phyloP scores from a whole-genome alignment of 2,329 filamentous ascomycete species.

The Ophiostoma sp. region DNA sequence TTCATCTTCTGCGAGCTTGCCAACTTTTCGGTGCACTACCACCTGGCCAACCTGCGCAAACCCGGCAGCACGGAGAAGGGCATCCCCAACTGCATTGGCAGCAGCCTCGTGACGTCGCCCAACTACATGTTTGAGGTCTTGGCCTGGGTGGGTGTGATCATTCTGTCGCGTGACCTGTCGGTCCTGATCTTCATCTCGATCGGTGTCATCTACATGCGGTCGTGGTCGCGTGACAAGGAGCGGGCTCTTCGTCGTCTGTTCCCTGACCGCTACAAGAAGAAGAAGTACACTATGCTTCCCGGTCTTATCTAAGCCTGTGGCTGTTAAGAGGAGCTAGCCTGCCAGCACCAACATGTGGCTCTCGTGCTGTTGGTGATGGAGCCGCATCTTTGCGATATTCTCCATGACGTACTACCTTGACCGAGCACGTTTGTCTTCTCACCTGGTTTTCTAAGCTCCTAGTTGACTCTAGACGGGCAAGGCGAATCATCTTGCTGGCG shows the following conservation, averaged over 20 bases:
- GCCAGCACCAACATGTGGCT: too few relatives aligned
- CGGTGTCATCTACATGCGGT: slow-evolving; percentile 72
- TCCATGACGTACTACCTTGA: too few relatives aligned
- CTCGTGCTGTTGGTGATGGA: too few relatives aligned
- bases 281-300: slow-evolving; percentile 77
- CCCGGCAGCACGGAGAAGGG: slow-evolving; percentile 78
- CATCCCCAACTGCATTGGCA: slow-evolving; percentile 81
- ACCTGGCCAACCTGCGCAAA: slow-evolving; percentile 70
- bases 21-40: slow-evolving; percentile 75
- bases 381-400: too few relatives aligned
- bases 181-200: slow-evolving; percentile 70
- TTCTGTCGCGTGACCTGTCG: slow-evolving; percentile 73
- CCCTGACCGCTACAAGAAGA: slow-evolving; percentile 90
- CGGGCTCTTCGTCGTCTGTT: slow-evolving; percentile 83
- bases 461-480: too few relatives aligned
- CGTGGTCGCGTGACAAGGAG: slow-evolving; percentile 92
- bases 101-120: slow-evolving; percentile 82
- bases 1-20: slow-evolving; percentile 72
- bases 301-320: slow-evolving; percentile 57
- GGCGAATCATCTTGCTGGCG: too few relatives aligned
- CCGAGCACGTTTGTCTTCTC: too few relatives aligned
- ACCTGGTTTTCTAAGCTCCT: too few relatives aligned
- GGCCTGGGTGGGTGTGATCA: slow-evolving; percentile 76
- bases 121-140: slow-evolving; percentile 95
- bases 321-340: too few relatives aligned